These are phyloP conservation scores for Apiospora arundinis DNA, from an alignment of 2,329 filamentous ascomycete species.

Conservation along the genomic window DNA sequence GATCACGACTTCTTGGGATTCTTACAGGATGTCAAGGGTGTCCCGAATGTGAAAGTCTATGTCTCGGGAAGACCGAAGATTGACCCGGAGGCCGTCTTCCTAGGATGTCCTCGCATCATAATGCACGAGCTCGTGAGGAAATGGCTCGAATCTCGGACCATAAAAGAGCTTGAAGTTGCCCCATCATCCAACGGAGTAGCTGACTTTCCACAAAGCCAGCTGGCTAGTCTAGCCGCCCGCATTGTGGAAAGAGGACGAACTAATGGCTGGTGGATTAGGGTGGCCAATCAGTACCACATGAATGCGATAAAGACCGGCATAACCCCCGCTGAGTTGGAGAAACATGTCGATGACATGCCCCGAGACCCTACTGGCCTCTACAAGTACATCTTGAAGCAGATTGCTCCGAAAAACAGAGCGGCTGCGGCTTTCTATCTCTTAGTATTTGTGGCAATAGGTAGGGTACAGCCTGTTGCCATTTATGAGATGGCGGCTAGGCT, in stretches of 20 bases:
- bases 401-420: not conserved
- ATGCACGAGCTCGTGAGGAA: not conserved
- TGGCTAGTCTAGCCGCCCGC: not conserved
- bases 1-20: not conserved
- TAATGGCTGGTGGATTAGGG: not conserved
- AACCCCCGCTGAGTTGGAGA: not conserved
- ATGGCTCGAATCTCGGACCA: too few relatives aligned
- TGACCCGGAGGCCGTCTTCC: not conserved
- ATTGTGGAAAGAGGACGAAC: not conserved
- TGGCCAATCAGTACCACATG: not conserved
- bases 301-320: not conserved
- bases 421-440: not conserved
- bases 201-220: not conserved
- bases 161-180: too few relatives aligned
- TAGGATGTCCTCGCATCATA: not conserved
- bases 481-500: not conserved
- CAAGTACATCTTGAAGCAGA: not conserved
- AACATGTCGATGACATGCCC: not conserved
- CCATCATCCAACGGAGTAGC: too few relatives aligned
- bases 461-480: not conserved
- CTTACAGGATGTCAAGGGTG: not conserved
- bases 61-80: not conserved
- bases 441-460: not conserved
- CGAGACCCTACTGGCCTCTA: not conserved
- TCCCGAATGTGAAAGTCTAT: not conserved